Conservation (phyloP, 371 early-diverging fungal species). For the Rhizopus microsporus region DNA sequence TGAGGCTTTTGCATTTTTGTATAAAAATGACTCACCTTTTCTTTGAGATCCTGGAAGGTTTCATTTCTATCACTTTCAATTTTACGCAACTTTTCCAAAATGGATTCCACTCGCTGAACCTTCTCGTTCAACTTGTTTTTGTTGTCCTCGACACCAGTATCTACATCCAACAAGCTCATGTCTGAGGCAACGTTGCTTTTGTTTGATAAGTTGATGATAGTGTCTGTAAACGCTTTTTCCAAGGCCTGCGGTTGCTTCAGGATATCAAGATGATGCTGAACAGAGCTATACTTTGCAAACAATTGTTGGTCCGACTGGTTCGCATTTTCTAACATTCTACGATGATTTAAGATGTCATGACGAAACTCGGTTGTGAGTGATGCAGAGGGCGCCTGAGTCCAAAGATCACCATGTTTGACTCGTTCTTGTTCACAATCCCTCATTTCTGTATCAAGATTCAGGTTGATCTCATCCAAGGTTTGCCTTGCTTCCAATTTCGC, state of each 20-base stretch:
- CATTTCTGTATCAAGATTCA: conserved; percentile 83
- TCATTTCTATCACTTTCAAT: conserved; percentile 79
- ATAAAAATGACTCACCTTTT: conserved; percentile 54
- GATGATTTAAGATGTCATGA: conserved; percentile 77
- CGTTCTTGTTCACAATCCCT: conserved; percentile 78
- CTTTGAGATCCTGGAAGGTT: conserved; percentile 81
- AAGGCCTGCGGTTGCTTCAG: conserved; percentile 62
- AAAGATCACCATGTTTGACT: conserved; percentile 77
- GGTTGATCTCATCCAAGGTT: conserved; percentile 62
- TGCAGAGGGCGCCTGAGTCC: conserved; percentile 84
- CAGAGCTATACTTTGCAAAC: conserved; percentile 55
- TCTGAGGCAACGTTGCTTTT: conserved; percentile 30
- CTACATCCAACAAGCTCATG: conserved; percentile 66
- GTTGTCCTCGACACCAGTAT: conserved; percentile 41
- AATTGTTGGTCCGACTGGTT: conserved; percentile 71
- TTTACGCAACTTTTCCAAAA: conserved; percentile 73
- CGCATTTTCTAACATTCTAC: conserved; percentile 80
- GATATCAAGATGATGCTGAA: conserved; percentile 56
- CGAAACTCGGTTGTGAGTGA: conserved; percentile 73
- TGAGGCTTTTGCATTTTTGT: neutral
- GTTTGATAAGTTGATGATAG: conserved; percentile 38
- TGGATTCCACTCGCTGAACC: conserved; percentile 67
- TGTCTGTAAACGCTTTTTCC: conserved; percentile 64
- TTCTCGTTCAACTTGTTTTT: conserved; percentile 41
- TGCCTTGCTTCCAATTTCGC: conserved; percentile 62